Conservation (phyloP, 208 protist species). For the Acanthamoeba sp. region DNA sequence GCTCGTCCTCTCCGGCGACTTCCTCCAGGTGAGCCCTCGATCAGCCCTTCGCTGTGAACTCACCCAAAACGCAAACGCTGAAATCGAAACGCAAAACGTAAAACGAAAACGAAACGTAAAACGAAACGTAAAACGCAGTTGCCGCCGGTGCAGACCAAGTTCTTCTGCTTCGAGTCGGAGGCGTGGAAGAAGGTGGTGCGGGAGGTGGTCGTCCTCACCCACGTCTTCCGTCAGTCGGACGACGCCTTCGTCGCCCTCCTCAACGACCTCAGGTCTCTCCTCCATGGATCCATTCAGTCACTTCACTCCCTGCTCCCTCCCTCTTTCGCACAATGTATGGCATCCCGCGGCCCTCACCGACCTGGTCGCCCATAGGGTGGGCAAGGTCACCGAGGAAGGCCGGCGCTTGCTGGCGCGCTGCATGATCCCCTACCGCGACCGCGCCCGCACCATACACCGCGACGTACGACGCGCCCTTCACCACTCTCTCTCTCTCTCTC, state of each 20-base stretch:
- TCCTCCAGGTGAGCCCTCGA: conserved; percentile 76
- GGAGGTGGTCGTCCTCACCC: conserved; percentile 31
- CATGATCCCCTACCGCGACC: conserved; percentile 60
- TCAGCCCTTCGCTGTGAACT: no score
- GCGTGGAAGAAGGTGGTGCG: conserved; percentile 36
- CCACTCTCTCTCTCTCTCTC: neutral
- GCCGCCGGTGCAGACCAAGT: conserved; percentile 40
- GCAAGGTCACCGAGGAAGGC: conserved; percentile 16
- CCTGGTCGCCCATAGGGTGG: neutral
- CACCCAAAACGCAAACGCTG: no score
- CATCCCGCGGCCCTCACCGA: neutral
- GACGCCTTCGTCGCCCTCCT: conserved; percentile 62
- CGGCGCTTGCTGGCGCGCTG: neutral
- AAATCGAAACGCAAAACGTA: neutral
- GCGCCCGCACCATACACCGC: neutral
- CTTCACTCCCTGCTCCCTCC: neutral
- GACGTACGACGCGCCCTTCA: neutral
- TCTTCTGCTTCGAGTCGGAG: conserved; percentile 63
- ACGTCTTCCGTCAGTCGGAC: conserved; percentile 66
- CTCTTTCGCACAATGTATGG: neutral
- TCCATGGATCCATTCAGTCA: no score
- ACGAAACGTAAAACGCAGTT: neutral
- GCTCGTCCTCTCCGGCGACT: conserved; percentile 81
- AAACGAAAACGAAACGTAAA: neutral
- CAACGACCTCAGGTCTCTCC: conserved; percentile 5